Evolutionary conservation across 2,329 filamentous ascomycete genomes (phyloP), one percentile per base, ranked within the genome.

Genomic region (Pyrenophora teres): DNA sequence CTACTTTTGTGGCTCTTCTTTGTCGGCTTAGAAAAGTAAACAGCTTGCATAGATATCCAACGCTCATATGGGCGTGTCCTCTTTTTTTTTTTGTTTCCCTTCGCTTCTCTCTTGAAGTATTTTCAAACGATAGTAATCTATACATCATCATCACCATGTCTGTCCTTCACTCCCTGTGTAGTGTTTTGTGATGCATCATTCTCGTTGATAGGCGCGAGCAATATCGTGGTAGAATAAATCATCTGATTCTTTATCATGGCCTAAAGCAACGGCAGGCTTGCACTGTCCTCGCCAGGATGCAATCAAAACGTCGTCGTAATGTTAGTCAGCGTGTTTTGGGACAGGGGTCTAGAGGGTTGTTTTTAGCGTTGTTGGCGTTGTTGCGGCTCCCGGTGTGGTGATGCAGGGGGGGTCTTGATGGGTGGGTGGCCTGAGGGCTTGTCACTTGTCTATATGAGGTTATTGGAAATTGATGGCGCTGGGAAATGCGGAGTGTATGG

Each of bases 241-340:
- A n/a, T n/a, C n/a, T n/a, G n/a, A n/a, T n/a, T n/a, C n/a, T n/a
- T n/a, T n/a, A n/a, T n/a, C n/a, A n/a, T n/a, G n/a, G n/a, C n/a
- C n/a, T n/a, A n/a, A n/a, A n/a, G n/a, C n/a, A n/a, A 45, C 50
- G 27, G 50, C 45, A 62, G 62, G 61, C 58, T 58, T 59, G 58
- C 57, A 49, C 49, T 50, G 46, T 46, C n/a, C n/a, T 35, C 27
- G 40, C 25, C 33, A 40, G 40, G 52, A 8, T 15, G 7, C 57
- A 62, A 62, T 60, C 42, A 53, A 12, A 21, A n/a, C 3, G 1
- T 10, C 36, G 51, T 60, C 52, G 52, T 54, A 51, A 45, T 23
- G 16, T 47, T n/a, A 46, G 25, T 45, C 23, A 41, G 31, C 40
- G 37, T 46, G 46, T 51, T 32, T 40, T 30, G 36, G 43, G 42